These are phyloP conservation scores for Brassica carinata DNA, from an alignment of 345 rosid species.

Conservation along the genomic window DNA sequence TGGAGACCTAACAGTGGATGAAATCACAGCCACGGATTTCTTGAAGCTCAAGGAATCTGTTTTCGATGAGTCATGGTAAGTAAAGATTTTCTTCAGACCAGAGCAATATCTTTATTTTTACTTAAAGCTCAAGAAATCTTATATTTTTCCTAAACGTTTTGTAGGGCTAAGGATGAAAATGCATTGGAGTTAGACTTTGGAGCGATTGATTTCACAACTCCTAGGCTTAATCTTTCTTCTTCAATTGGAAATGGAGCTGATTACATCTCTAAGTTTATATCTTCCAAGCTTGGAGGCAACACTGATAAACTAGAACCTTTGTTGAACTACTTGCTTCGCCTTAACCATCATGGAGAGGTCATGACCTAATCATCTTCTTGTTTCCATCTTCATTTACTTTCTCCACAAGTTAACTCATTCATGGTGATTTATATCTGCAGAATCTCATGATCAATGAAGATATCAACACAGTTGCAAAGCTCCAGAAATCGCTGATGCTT, in stretches of 20 bases:
- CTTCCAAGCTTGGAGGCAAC: conserved; percentile 54
- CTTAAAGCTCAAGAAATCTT: neutral
- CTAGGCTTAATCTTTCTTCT: conserved; percentile 67
- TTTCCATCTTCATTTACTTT: conserved; percentile 2
- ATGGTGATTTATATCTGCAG: conserved; percentile 40
- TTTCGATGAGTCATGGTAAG: conserved; percentile 78
- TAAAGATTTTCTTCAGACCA: neutral
- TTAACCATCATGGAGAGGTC: conserved; percentile 84
- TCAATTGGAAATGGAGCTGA: conserved; percentile 78
- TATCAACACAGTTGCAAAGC: conserved; percentile 61
- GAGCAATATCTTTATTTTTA: neutral
- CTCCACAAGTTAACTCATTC: conserved; percentile 5
- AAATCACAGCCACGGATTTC: conserved; percentile 66
- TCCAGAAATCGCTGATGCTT: conserved; percentile 56
- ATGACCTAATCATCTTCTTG: conserved; percentile 10
- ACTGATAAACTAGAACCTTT: conserved; percentile 45
- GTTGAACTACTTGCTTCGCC: conserved; percentile 60
- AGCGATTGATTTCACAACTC: conserved; percentile 66
- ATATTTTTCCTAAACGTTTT: neutral
- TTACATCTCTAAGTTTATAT: conserved; percentile 66
- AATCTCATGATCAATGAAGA: conserved; percentile 69
- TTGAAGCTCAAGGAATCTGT: conserved; percentile 76
- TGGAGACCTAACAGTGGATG: conserved; percentile 51
- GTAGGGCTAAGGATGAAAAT: conserved; percentile 84
- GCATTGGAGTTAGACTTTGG: conserved; percentile 87